A percentile compares a stretch with the other conserved stretches of the same genome.
phyloP scores from a whole-genome alignment of 1,284 basidiomycete genomes.

The Wallemia mellicola region DNA sequence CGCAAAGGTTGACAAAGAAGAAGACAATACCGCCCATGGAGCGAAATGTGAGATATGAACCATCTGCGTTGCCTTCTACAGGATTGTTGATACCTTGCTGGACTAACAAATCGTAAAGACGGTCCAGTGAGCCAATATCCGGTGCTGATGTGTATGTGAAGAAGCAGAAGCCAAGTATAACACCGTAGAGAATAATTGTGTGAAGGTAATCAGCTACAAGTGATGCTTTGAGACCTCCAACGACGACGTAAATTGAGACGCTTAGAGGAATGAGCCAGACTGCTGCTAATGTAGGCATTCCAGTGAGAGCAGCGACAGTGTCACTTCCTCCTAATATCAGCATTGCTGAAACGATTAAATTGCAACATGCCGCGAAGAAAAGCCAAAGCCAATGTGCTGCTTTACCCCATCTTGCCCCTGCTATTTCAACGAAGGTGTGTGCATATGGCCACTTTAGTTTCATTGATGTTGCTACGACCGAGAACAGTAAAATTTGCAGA shows the following conservation, averaged over 20 bases:
- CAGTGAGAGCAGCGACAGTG: slow-evolving; percentile 46
- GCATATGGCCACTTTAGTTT: background rate
- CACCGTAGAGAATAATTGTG: slow-evolving; percentile 20
- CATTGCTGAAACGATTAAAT: slow-evolving; percentile 35
- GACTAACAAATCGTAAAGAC: slow-evolving; percentile 29
- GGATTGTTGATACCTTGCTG: slow-evolving; percentile 20
- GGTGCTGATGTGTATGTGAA: slow-evolving; percentile 25
- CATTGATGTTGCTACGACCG: background rate
- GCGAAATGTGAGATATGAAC: slow-evolving; percentile 43
- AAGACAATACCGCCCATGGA: slow-evolving; percentile 57
- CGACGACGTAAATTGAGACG: slow-evolving; percentile 14
- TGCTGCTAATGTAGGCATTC: slow-evolving; percentile 49
- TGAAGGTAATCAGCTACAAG: slow-evolving; percentile 20
- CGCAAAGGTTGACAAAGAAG: slow-evolving; percentile 53
- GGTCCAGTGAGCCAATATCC: slow-evolving; percentile 27
- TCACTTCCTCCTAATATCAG: slow-evolving; percentile 30
- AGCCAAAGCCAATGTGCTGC: slow-evolving; percentile 42
- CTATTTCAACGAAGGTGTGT: slow-evolving; percentile 31
- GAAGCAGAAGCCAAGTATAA: slow-evolving; percentile 24
- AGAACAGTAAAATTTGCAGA: background rate
- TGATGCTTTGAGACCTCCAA: background rate
- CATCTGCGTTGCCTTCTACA: slow-evolving; percentile 27
- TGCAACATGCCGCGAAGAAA: slow-evolving; percentile 44
- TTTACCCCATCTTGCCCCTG: slow-evolving; percentile 38
- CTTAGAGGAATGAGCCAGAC: slow-evolving; percentile 42